Evolutionary conservation across 169 alveolate species (phyloP).

Genomic region (Amoebophrya sp.): DNA sequence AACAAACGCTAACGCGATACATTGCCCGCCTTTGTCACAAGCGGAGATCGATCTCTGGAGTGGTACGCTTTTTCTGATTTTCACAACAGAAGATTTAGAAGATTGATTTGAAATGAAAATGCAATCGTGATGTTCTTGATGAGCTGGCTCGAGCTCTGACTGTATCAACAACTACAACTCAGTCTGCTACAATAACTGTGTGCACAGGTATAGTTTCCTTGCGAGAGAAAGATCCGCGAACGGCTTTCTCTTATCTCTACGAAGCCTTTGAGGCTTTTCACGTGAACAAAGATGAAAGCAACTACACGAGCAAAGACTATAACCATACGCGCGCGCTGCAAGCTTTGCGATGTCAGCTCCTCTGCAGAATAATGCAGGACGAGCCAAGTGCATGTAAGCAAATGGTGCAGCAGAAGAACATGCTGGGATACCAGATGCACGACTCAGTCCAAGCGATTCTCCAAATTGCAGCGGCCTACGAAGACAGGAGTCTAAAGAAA

Average conservation of each 20-base stretch:
- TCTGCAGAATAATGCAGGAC: constrained; percentile 80
- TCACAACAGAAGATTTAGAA: background rate
- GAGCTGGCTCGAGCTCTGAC: too few species aligned
- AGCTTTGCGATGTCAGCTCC: constrained; percentile 74
- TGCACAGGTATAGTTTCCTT: constrained; percentile 40
- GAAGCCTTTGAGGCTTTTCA: constrained; percentile 89
- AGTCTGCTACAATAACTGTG: background rate
- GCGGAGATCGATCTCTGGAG: constrained; percentile 77
- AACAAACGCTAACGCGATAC: constrained; percentile 84
- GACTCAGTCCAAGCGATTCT: constrained; percentile 9
- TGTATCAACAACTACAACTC: too few species aligned
- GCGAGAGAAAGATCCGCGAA: constrained; percentile 71
- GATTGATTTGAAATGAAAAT: background rate
- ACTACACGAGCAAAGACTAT: background rate
- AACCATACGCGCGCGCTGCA: constrained; percentile 31
- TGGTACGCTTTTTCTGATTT: background rate
- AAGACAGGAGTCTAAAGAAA: background rate
- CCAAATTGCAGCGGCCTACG: background rate
- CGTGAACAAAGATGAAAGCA: constrained; percentile 55
- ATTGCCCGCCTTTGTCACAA: constrained; percentile 85
- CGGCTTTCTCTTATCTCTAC: constrained; percentile 91
- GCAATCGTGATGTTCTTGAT: too few species aligned
- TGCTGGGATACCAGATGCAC: background rate
- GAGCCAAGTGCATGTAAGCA: constrained; percentile 66
- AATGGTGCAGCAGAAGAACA: constrained; percentile 37